Percentiles rank a stretch among this genome's conserved stretches.
Evolutionary conservation across 2,329 filamentous ascomycete species (phyloP).

Genomic region (Sphaerulina vaccinii): DNA sequence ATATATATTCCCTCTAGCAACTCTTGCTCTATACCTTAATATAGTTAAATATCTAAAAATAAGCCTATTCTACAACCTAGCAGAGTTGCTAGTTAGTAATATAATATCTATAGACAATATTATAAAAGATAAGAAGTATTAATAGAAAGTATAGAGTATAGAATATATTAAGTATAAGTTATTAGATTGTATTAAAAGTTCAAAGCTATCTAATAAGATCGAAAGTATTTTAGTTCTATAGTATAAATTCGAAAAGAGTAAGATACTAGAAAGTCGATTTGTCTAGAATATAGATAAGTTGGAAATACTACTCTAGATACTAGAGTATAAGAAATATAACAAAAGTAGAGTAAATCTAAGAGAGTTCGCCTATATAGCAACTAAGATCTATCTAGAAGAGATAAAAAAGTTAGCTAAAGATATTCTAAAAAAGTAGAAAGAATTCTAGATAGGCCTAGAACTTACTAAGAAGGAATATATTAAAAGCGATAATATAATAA

Average conservation of each 20-base stretch:
- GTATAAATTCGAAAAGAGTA: constrained; percentile 11
- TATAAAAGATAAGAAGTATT: constrained; percentile 10
- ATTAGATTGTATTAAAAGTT: constrained; percentile 7
- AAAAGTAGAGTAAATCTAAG: constrained; percentile 9
- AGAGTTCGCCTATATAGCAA: constrained; percentile 12
- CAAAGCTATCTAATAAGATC: constrained; percentile 1
- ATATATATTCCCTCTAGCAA: constrained; percentile 7
- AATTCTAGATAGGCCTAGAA: constrained; percentile 4
- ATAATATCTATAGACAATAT: constrained; percentile 13
- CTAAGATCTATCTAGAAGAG: constrained; percentile 9
- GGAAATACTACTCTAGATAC: constrained; percentile 15
- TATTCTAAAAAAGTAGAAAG: constrained; percentile 10
- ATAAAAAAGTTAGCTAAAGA: constrained; percentile 8
- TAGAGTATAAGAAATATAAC: constrained; percentile 15
- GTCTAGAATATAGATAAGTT: constrained; percentile 17
- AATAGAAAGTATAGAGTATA: constrained; percentile 11
- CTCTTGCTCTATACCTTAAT: constrained; percentile 11
- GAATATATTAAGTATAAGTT: constrained; percentile 12
- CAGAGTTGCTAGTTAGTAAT: constrained; percentile 15
- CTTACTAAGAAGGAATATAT: constrained; percentile 1
- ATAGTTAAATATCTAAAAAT: constrained; percentile 14
- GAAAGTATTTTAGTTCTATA: constrained; percentile 6
- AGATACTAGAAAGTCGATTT: constrained; percentile 16
- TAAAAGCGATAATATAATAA: constrained; percentile 1
- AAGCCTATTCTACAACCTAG: constrained; percentile 12